phyloP scores from a whole-genome alignment of 176 grass and related monocot genomes.

The Luzula sylvatica region DNA sequence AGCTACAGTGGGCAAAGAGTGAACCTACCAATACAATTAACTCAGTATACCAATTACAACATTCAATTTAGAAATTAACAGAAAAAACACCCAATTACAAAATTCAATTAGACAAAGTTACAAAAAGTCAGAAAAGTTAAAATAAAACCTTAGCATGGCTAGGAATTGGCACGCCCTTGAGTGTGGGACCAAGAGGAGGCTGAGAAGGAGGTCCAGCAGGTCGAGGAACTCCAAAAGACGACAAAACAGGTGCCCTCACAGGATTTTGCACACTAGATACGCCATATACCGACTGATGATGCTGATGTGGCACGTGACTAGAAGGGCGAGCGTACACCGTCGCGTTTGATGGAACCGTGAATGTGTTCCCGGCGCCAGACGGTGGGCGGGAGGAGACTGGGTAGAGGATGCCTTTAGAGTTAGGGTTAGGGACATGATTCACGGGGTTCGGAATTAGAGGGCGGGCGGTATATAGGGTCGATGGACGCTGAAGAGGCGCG shows the following conservation, averaged over 20 bases:
- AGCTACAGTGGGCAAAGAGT: constrained; percentile 4
- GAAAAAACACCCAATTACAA: no score
- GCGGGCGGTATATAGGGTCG: neutral
- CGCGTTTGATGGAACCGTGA: constrained; percentile 1
- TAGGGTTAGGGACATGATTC: constrained; percentile 18
- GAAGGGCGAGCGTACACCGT: neutral
- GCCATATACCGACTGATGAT: constrained; percentile 2
- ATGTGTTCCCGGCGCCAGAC: neutral
- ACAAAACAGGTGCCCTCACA: neutral
- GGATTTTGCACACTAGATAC: neutral
- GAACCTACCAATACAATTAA: no score
- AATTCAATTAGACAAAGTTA: neutral
- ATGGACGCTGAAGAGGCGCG: neutral
- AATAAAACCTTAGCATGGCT: constrained; percentile 16
- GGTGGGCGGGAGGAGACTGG: neutral
- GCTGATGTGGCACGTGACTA: neutral
- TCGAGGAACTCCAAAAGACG: constrained; percentile 6
- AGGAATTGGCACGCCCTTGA: constrained; percentile 17
- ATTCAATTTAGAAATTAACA: no score
- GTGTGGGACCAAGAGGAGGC: neutral
- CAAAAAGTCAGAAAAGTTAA: neutral
- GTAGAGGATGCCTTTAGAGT: constrained; percentile 13
- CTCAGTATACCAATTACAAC: no score
- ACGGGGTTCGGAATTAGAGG: neutral
- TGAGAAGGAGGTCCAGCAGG: neutral